Evolutionary conservation across 306 rosid genomes (phyloP).

Genomic region (Medicago arabica): DNA sequence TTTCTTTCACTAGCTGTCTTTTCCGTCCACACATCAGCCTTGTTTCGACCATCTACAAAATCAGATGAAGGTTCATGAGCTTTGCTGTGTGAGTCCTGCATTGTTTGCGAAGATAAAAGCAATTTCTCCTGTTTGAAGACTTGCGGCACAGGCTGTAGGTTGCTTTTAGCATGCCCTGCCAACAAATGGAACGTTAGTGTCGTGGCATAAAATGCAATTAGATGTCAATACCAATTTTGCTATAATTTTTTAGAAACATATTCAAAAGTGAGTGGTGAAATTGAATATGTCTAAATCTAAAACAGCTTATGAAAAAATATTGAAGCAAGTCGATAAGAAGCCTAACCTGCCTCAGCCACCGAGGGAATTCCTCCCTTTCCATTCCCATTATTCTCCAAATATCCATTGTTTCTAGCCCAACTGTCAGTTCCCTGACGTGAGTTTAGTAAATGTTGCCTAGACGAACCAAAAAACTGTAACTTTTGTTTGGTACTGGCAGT

Average conservation of each 20-base stretch:
- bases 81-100: slow-evolving; percentile 54
- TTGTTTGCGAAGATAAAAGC: slow-evolving; percentile 54
- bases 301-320: neutral
- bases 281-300: slow-evolving; percentile 2
- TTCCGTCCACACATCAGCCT: slow-evolving; percentile 60
- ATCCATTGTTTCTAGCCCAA: slow-evolving; percentile 46
- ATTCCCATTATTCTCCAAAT: slow-evolving; percentile 58
- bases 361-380: slow-evolving; percentile 62
- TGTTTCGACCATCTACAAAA: slow-evolving; percentile 52
- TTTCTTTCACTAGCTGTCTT: slow-evolving; percentile 61
- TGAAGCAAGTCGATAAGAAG: slow-evolving; percentile 37
- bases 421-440: slow-evolving; percentile 53
- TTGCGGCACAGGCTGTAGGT: slow-evolving; percentile 51
- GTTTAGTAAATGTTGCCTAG: slow-evolving; percentile 55
- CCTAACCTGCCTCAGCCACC: slow-evolving; percentile 73
- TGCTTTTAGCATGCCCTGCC: slow-evolving; percentile 68
- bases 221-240: slow-evolving; percentile 18
- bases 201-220: slow-evolving; percentile 9
- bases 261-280: neutral
- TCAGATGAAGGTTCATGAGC: slow-evolving; percentile 57
- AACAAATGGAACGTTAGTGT: slow-evolving; percentile 30
- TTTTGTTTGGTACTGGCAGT: slow-evolving; percentile 51
- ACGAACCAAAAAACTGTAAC: slow-evolving; percentile 50
- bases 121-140: slow-evolving; percentile 61
- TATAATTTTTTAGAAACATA: slow-evolving; percentile 17